Evolutionary conservation across 129 eudicot genomes (phyloP).

Genomic region (Heracleum sosnowskyi): DNA sequence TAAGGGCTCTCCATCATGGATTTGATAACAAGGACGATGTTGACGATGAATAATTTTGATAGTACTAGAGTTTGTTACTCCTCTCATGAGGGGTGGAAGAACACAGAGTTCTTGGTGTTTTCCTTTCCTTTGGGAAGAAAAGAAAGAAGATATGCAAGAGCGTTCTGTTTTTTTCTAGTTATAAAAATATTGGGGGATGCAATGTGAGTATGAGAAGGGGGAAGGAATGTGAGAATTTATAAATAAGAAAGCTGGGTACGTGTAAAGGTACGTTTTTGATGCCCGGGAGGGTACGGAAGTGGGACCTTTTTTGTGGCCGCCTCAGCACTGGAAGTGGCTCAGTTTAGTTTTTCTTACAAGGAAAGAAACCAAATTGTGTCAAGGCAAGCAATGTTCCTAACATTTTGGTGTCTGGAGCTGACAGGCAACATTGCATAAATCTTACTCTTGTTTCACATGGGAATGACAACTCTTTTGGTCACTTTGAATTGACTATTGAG

Average conservation of each 20-base stretch:
- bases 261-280: constrained; percentile 5
- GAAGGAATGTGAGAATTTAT: constrained; percentile 16
- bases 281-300: constrained; percentile 26
- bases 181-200: neutral
- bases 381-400: neutral
- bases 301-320: neutral
- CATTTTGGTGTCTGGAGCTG: neutral
- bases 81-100: constrained; percentile 45
- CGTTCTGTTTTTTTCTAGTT: neutral
- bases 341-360: neutral
- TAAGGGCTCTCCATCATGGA: constrained; percentile 37
- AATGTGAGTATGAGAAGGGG: neutral
- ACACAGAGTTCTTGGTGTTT: neutral
- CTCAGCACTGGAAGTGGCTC: neutral
- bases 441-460: neutral
- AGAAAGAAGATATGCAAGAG: neutral
- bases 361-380: neutral
- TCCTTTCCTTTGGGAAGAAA: neutral
- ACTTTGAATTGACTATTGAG: neutral
- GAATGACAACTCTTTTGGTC: neutral
- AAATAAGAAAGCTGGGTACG: constrained; percentile 7
- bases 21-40: neutral
- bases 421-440: neutral
- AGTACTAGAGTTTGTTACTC: constrained; percentile 3
- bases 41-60: neutral